These are phyloP conservation scores for Globisporangium lucens DNA, from an alignment of 352 stramenopile species.

Conservation along the genomic window DNA sequence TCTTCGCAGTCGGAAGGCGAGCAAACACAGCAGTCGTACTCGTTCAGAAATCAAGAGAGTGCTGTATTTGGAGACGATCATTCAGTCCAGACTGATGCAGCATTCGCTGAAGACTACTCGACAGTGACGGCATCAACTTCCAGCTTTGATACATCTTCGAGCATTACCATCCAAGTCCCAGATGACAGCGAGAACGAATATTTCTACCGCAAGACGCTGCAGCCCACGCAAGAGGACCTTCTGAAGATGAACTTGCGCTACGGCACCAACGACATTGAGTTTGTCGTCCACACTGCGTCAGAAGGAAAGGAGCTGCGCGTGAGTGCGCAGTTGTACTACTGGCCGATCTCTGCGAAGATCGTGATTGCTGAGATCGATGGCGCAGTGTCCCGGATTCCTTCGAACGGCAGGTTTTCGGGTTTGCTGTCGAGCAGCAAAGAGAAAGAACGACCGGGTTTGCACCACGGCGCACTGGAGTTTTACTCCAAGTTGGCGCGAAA, in stretches of 20 bases:
- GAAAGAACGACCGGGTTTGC: slow-evolving; percentile 37
- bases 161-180: neutral
- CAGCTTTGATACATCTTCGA: neutral
- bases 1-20: slow-evolving; percentile 1
- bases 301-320: slow-evolving; percentile 33
- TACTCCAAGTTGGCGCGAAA: slow-evolving; percentile 65
- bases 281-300: slow-evolving; percentile 34
- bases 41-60: neutral
- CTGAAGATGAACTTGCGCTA: slow-evolving; percentile 50
- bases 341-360: slow-evolving; percentile 65
- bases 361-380: slow-evolving; percentile 84
- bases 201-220: slow-evolving; percentile 62
- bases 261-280: slow-evolving; percentile 72
- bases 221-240: slow-evolving; percentile 58
- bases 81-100: slow-evolving; percentile 2
- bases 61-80: neutral
- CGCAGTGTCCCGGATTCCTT: slow-evolving; percentile 50
- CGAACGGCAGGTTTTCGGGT: slow-evolving; percentile 27
- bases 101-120: slow-evolving; percentile 1
- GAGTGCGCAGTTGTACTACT: slow-evolving; percentile 65
- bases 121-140: neutral
- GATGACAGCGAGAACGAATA: slow-evolving; percentile 8
- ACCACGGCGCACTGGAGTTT: slow-evolving; percentile 72
- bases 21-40: slow-evolving; percentile 2
- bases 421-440: slow-evolving; percentile 39